Percentiles rank a stretch among this genome's conserved stretches.
phyloP scores from a whole-genome alignment of 176 grass and related monocot genomes.

The Poa annua region DNA sequence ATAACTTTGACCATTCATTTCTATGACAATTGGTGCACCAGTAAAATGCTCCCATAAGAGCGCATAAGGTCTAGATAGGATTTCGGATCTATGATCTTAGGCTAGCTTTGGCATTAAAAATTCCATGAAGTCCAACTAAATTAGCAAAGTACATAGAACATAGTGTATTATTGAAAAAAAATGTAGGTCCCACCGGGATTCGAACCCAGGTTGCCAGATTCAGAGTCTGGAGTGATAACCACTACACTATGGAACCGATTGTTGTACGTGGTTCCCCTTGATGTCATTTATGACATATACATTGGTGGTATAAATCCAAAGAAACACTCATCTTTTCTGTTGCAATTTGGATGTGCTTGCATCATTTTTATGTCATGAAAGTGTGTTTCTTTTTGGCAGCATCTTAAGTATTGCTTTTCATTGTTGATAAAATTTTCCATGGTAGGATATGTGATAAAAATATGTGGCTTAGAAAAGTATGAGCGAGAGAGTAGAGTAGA shows the following conservation, averaged over 20 bases:
- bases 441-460: neutral
- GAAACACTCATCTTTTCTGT: neutral
- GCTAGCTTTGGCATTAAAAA: neutral
- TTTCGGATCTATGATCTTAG: neutral
- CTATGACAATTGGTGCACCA: neutral
- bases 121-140: neutral
- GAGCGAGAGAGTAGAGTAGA: neutral
- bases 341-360: neutral
- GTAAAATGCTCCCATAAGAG: neutral
- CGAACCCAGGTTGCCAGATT: conserved; percentile 99
- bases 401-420: neutral
- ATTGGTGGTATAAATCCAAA: neutral
- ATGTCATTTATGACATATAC: neutral
- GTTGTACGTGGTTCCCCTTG: neutral
- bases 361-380: neutral
- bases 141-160: neutral
- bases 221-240: conserved; percentile 99
- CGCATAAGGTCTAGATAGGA: neutral
- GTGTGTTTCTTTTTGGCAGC: neutral
- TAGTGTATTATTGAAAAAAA: conserved; percentile 19
- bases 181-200: conserved; percentile 82
- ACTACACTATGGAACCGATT: conserved; percentile 66
- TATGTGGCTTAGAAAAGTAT: neutral
- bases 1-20: neutral
- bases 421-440: neutral